Percentiles rank a stretch among this genome's conserved stretches.
Conservation (phyloP, 176 grass and related monocot species). For the Neostapfia colusana region DNA sequence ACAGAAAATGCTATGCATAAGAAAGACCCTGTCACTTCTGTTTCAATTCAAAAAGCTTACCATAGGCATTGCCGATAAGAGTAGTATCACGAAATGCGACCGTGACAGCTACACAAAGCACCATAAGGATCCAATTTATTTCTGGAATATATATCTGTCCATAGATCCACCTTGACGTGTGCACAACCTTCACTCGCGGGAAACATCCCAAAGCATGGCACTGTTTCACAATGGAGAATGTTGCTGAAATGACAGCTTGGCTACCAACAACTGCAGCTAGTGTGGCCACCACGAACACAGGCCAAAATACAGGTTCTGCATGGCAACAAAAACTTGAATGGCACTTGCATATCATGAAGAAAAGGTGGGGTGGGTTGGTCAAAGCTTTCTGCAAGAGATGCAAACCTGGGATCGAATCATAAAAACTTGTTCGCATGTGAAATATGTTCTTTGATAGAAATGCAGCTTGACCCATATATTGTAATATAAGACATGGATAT, state of each 20-base stretch:
- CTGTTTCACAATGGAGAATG: slow-evolving; percentile 97
- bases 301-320: slow-evolving; percentile 84
- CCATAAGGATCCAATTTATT: slow-evolving; percentile 99
- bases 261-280: slow-evolving; percentile 95
- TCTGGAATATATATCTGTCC: slow-evolving; percentile 98
- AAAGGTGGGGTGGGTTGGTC: neutral
- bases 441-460: slow-evolving; percentile 83
- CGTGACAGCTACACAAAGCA: slow-evolving; percentile 85
- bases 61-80: slow-evolving; percentile 88
- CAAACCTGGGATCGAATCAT: slow-evolving; percentile 88
- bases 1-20: slow-evolving; percentile 14
- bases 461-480: slow-evolving; percentile 99
- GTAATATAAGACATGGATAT: slow-evolving; percentile 89
- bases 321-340: slow-evolving; percentile 32
- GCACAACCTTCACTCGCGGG: slow-evolving; percentile 90
- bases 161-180: slow-evolving; percentile 95
- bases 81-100: slow-evolving; percentile 80
- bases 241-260: slow-evolving; percentile 95
- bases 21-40: neutral
- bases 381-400: neutral
- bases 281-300: slow-evolving; percentile 86
- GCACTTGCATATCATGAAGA: neutral
- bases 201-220: slow-evolving; percentile 97
- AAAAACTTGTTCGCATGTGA: slow-evolving; percentile 61
- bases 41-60: slow-evolving; percentile 44